Evolutionary conservation across 768 basidiomycete species (phyloP), one percentile per base, ranked within the genome.

Genomic region (Leccinum rimulosum): DNA sequence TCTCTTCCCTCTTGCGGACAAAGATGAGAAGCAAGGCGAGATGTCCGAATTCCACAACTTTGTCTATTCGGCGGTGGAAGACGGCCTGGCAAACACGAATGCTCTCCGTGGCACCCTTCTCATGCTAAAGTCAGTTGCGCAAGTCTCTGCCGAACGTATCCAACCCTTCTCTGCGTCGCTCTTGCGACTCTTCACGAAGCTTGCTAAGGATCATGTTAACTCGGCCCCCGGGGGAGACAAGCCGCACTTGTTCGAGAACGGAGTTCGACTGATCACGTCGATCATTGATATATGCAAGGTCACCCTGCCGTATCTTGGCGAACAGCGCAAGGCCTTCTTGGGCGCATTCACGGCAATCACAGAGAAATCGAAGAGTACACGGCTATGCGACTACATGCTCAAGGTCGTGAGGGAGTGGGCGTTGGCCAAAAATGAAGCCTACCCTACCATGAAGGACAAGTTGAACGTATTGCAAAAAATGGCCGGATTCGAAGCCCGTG

Each of bases 381-480:
- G 82, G 14, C 82, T 99, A 3, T 95, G 93, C 69, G 85, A 84
- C 14, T 93, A 89, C 68, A 83, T 97, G 61, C 81, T 99, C 22
- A 89, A 94, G 56, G 83, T 98, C 57, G 84, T 91, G 52, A 83
- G 89, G 51, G 87, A 88, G 27, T 98, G 96, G 95, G 89, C 92
- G n/a, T 77, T 96, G 64, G 84, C 87, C 47, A 85, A 84, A 66
- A 89, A 88, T 54, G 93, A 97, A 57, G 80, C 87, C 2, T 91
- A 90, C 70, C 95, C 95, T 7, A 91, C 91, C 0, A 88, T 91
- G 83, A 98, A 97, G 74, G 97, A 99, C 76, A 98, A 98, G 73
- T 89, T 95, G 3, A 88, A 82, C 30, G 76, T 98, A 33, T 73
- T 99, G 61, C 86, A 90, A 68, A 93, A 91, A 70, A 95, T 99